These are phyloP conservation scores for Corylus americana DNA, from an alignment of 306 rosid genomes.

Conservation along the genomic window DNA sequence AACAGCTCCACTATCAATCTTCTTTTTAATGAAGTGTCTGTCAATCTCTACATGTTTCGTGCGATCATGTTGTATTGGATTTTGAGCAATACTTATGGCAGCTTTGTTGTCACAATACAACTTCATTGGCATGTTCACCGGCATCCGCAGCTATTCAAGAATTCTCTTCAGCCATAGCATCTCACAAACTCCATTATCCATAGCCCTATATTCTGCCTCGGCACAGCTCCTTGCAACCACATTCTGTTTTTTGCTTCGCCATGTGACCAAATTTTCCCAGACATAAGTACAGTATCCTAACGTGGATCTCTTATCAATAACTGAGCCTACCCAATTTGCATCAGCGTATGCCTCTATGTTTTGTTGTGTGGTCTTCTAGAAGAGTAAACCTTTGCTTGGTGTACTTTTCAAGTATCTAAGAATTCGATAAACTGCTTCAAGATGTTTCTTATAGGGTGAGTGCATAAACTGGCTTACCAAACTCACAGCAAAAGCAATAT, in stretches of 20 bases:
- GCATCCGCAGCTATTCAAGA: not conserved
- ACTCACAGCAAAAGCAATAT: conserved; percentile 3
- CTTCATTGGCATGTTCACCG: not conserved
- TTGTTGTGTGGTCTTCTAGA: not conserved
- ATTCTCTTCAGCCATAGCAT: not conserved
- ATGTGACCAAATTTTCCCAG: conserved; percentile 4
- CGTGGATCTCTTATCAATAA: not conserved
- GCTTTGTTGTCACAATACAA: conserved; percentile 7
- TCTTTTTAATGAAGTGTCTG: no score
- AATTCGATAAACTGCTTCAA: not conserved
- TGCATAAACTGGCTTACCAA: conserved; percentile 14
- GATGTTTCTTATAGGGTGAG: not conserved
- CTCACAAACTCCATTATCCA: conserved; percentile 12
- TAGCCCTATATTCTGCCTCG: not conserved
- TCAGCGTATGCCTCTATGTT: not conserved
- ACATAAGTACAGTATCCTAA: conserved; percentile 8
- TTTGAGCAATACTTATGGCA: conserved; percentile 9
- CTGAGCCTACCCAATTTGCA: not conserved
- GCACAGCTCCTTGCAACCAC: not conserved
- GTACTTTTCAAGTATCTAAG: conserved; percentile 2
- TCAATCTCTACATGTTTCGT: no score
- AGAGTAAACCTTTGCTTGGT: not conserved
- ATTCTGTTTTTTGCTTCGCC: conserved; percentile 10
- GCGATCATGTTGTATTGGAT: conserved; percentile 1
- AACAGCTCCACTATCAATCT: no score